phyloP scores from a whole-genome alignment of 108 stramenopile species.

The Discostella pseudostelligera region DNA sequence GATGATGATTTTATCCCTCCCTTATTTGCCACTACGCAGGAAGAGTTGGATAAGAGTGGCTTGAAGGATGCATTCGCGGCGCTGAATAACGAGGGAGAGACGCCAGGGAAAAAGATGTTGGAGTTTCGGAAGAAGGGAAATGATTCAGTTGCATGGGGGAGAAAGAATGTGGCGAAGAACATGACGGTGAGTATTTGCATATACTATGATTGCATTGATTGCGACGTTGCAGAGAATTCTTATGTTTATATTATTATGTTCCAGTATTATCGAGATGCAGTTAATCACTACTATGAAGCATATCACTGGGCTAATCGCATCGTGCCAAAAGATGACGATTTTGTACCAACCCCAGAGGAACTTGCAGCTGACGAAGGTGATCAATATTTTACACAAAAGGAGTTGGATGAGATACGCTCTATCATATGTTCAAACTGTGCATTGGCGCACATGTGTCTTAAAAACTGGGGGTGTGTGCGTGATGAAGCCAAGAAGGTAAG shows the following conservation, averaged over 20 bases:
- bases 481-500: slow-evolving; percentile 68
- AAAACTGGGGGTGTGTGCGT: slow-evolving; percentile 84
- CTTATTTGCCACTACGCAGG: slow-evolving; percentile 65
- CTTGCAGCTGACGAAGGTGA: slow-evolving; percentile 32
- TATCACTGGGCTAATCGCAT: slow-evolving; percentile 79
- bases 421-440: slow-evolving; percentile 77
- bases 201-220: background rate
- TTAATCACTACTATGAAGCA: slow-evolving; percentile 87
- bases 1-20: slow-evolving; percentile 90
- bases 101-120: slow-evolving; percentile 69
- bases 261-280: slow-evolving; percentile 89
- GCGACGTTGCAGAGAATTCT: background rate
- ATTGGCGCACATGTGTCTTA: slow-evolving; percentile 78
- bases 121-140: slow-evolving; percentile 75
- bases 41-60: slow-evolving; percentile 75
- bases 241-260: slow-evolving; percentile 6
- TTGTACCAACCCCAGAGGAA: slow-evolving; percentile 52
- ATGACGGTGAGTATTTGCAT: slow-evolving; percentile 33
- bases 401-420: slow-evolving; percentile 69
- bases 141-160: slow-evolving; percentile 71
- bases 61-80: slow-evolving; percentile 79
- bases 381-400: slow-evolving; percentile 59
- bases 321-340: slow-evolving; percentile 59
- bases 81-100: slow-evolving; percentile 73
- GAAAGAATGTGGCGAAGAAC: slow-evolving; percentile 79